Percentiles rank a stretch among this genome's conserved stretches.
Evolutionary conservation across 176 grass and related monocot species (phyloP).

Genomic region (Pharus latifolius): DNA sequence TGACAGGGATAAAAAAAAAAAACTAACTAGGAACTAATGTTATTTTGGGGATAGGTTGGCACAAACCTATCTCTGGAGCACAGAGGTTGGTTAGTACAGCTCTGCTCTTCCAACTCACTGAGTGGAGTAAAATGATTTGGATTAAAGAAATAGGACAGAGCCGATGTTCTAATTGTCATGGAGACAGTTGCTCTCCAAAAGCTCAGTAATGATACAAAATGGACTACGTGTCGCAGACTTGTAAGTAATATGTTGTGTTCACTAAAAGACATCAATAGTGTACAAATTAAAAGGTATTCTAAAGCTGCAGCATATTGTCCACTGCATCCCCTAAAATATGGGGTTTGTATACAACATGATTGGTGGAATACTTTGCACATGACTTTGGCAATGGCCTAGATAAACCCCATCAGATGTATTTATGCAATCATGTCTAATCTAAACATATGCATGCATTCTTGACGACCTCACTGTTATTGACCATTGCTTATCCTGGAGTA

Average conservation of each 20-base stretch:
- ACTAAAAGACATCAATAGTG: background rate
- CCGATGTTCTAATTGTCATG: background rate
- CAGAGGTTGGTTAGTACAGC: background rate
- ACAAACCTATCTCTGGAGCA: too few species aligned
- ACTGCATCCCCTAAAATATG: background rate
- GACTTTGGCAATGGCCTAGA: background rate
- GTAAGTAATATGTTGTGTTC: background rate
- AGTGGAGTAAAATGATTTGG: background rate
- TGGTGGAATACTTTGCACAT: background rate
- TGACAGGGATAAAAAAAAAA: too few species aligned
- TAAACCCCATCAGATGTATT: background rate
- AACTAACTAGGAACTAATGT: too few species aligned
- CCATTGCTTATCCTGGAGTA: background rate
- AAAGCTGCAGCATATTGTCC: background rate
- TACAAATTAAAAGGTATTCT: background rate
- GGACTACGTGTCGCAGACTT: background rate
- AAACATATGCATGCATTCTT: too few species aligned
- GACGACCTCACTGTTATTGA: background rate
- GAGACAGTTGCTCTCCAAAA: background rate
- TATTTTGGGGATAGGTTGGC: too few species aligned
- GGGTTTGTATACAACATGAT: background rate
- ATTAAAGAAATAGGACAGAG: background rate
- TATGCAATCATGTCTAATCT: background rate
- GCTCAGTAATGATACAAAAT: background rate
- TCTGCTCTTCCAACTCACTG: background rate